Percentiles rank a stretch among this genome's conserved stretches.
Conservation (phyloP, 192 early-diverging fungal species). For the Pilobolus umbonatus region DNA sequence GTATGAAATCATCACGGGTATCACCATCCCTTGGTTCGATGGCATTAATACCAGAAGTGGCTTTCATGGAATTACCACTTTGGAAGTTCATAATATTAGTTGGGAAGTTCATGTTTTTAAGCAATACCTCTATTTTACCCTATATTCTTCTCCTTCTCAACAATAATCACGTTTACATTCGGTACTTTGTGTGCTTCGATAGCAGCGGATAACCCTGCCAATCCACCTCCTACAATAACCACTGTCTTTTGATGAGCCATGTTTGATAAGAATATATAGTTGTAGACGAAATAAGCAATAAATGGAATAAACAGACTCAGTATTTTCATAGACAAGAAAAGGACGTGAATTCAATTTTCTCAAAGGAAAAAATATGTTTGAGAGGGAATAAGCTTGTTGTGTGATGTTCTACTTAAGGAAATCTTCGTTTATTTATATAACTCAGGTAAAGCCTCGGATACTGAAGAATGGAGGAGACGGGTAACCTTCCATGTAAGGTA, state of each 20-base stretch:
- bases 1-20: constrained; percentile 52
- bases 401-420: not conserved
- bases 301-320: not conserved
- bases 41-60: constrained; percentile 83
- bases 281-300: constrained; percentile 8
- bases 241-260: constrained; percentile 19
- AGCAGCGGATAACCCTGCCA: constrained; percentile 27
- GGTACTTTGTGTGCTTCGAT: constrained; percentile 22
- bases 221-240: constrained; percentile 26
- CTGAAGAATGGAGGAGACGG: too few relatives aligned
- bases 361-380: not conserved
- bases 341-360: not conserved
- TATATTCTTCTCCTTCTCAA: constrained; percentile 30
- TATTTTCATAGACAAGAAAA: not conserved
- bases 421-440: not conserved
- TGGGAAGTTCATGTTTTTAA: not conserved
- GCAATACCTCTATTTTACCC: constrained; percentile 21
- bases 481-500: too few relatives aligned
- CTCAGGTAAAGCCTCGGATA: too few relatives aligned
- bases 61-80: constrained; percentile 80
- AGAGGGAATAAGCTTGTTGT: too few relatives aligned
- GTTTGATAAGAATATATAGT: not conserved
- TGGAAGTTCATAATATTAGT: not conserved
- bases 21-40: constrained; percentile 62
- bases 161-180: constrained; percentile 13